phyloP scores from a whole-genome alignment of 805 yeast genomes.

The Kurtzmaniella fragi region DNA sequence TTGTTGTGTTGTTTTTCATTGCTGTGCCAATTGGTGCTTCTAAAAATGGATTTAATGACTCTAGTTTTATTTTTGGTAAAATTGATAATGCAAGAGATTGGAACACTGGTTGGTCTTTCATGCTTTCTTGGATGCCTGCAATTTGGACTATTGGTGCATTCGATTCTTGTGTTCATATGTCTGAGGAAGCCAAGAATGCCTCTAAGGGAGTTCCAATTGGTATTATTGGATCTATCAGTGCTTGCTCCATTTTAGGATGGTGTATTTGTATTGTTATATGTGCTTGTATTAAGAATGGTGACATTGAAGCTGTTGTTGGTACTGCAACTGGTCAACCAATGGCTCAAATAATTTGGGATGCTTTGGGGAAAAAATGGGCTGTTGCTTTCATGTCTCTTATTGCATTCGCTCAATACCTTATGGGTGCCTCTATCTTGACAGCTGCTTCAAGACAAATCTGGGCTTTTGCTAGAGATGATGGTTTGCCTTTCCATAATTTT shows the following conservation, averaged over 20 bases:
- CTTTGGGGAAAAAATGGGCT: constrained; percentile 26
- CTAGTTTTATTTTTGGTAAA: constrained; percentile 48
- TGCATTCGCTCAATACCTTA: constrained; percentile 24
- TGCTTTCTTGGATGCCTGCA: constrained; percentile 23
- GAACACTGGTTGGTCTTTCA: constrained; percentile 50
- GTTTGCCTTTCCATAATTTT: constrained; percentile 22
- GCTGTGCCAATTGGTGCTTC: constrained; percentile 61
- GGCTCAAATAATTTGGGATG: constrained; percentile 26
- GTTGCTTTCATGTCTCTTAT: constrained; percentile 24
- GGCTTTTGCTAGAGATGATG: constrained; percentile 28
- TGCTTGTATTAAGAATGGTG: constrained; percentile 18
- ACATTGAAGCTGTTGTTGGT: constrained; percentile 15
- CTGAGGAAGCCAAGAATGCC: constrained; percentile 24
- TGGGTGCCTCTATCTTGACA: constrained; percentile 27
- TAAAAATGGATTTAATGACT: constrained; percentile 19
- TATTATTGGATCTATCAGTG: constrained; percentile 22
- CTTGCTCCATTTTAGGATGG: constrained; percentile 22
- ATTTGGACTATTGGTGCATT: constrained; percentile 32
- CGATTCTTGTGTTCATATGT: constrained; percentile 29
- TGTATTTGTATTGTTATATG: constrained; percentile 18
- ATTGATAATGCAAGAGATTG: constrained; percentile 49
- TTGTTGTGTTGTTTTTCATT: constrained; percentile 52
- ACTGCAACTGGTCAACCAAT: constrained; percentile 21
- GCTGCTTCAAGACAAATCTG: constrained; percentile 25
- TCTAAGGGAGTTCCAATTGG: constrained; percentile 25